Conservation (phyloP, 805 yeast genomes). For the Komagataella mondaviorum region DNA sequence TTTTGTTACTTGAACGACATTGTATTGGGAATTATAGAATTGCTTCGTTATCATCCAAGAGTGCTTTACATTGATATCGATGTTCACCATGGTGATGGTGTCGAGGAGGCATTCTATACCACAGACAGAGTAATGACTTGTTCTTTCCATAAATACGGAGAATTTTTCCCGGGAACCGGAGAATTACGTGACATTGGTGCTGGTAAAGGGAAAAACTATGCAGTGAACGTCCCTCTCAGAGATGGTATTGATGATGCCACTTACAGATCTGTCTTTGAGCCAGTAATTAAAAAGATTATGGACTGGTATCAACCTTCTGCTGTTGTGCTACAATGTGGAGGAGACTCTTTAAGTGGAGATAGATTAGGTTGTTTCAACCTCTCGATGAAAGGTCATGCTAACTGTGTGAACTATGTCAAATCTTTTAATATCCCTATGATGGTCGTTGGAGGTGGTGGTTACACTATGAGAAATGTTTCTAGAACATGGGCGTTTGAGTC, state of each 20-base stretch:
- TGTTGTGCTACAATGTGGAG: slow-evolving; percentile 96
- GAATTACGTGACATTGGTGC: slow-evolving; percentile 75
- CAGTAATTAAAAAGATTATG: slow-evolving; percentile 62
- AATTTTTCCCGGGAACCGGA: slow-evolving; percentile 91
- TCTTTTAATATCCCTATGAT: slow-evolving; percentile 79
- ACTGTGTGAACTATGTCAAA: slow-evolving; percentile 81
- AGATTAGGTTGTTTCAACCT: slow-evolving; percentile 91
- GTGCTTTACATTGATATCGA: slow-evolving; percentile 84
- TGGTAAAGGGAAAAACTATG: slow-evolving; percentile 70
- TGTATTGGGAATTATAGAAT: slow-evolving; percentile 69
- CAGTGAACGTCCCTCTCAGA: slow-evolving; percentile 75
- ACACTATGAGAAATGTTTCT: slow-evolving; percentile 94
- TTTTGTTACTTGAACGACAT: slow-evolving; percentile 88
- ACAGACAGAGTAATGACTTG: slow-evolving; percentile 87
- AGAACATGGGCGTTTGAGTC: slow-evolving; percentile 93
- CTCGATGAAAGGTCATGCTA: slow-evolving; percentile 90
- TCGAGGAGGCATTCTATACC: slow-evolving; percentile 85
- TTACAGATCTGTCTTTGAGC: slow-evolving; percentile 78
- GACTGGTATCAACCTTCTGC: slow-evolving; percentile 93
- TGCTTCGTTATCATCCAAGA: slow-evolving; percentile 72
- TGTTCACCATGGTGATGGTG: slow-evolving; percentile 93
- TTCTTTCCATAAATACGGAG: slow-evolving; percentile 87
- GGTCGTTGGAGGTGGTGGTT: slow-evolving; percentile 98
- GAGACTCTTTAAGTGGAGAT: slow-evolving; percentile 93
- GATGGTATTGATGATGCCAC: slow-evolving; percentile 93